Conservation (phyloP, 23 red algal species). For the Chondrus crispus region DNA sequence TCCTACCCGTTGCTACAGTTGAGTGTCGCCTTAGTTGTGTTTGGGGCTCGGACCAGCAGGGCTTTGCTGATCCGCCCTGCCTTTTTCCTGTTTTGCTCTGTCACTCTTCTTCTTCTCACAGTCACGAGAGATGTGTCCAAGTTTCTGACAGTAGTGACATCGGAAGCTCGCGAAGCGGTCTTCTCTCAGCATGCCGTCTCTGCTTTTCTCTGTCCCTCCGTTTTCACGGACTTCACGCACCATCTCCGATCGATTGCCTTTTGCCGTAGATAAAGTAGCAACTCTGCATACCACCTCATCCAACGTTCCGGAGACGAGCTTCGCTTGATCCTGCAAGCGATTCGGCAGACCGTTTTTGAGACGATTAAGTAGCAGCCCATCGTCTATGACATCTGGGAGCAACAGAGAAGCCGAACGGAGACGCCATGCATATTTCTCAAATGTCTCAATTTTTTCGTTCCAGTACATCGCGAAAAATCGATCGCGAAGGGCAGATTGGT, state of each 20-base stretch:
- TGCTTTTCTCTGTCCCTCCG: too few relatives aligned
- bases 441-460: background rate
- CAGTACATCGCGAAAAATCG: background rate
- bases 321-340: background rate
- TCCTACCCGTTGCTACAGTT: too few relatives aligned
- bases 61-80: too few relatives aligned
- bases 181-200: too few relatives aligned
- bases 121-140: background rate
- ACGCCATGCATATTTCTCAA: background rate
- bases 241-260: too few relatives aligned
- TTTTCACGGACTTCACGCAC: background rate
- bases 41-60: too few relatives aligned
- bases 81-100: too few relatives aligned
- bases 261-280: too few relatives aligned
- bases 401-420: background rate
- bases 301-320: background rate
- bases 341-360: background rate
- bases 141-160: background rate
- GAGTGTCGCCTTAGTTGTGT: too few relatives aligned
- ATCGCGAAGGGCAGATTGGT: background rate
- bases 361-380: background rate
- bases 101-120: too few relatives aligned
- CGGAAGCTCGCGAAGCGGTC: too few relatives aligned
- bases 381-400: background rate
- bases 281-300: slow-evolving; percentile 21